Percentiles rank a stretch among this genome's conserved stretches.
phyloP scores from a whole-genome alignment of 1,284 basidiomycete genomes.

The Calocybe gambosa region DNA sequence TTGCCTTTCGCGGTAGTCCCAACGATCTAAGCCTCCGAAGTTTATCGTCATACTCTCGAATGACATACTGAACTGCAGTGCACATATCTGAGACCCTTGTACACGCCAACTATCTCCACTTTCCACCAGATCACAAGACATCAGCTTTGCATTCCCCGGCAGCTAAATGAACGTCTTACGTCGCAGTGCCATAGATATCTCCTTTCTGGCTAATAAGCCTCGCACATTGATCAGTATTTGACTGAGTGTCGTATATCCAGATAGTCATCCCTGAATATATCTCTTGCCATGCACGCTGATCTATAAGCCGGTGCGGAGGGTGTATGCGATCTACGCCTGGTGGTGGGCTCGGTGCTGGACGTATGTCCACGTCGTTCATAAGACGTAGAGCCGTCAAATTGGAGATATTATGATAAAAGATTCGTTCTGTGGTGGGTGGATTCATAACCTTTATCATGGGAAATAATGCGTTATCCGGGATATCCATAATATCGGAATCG shows the following conservation, averaged over 20 bases:
- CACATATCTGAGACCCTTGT: conserved; percentile 59
- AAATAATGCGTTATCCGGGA: conserved; percentile 23
- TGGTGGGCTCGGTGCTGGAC: conserved; percentile 42
- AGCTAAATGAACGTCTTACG: conserved; percentile 38
- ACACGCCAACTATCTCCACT: conserved; percentile 79
- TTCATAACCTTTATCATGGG: conserved; percentile 49
- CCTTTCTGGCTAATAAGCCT: conserved; percentile 53
- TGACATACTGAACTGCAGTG: conserved; percentile 64
- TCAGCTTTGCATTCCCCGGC: conserved; percentile 2
- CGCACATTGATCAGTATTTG: conserved; percentile 59
- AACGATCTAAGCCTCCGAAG: conserved; percentile 70
- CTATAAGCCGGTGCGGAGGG: conserved; percentile 53
- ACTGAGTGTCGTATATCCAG: conserved; percentile 69
- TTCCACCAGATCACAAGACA: not conserved
- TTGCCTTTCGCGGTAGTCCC: conserved; percentile 56
- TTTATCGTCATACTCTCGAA: conserved; percentile 61
- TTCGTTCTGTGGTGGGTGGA: conserved; percentile 36
- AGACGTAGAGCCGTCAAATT: conserved; percentile 63
- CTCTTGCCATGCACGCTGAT: conserved; percentile 62
- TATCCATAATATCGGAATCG: conserved; percentile 24
- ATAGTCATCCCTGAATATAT: conserved; percentile 61
- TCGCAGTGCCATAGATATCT: conserved; percentile 68
- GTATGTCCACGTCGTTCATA: conserved; percentile 61
- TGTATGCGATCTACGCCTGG: conserved; percentile 37
- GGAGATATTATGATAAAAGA: conserved; percentile 43